Evolutionary conservation across 176 grass and related monocot species (phyloP), one percentile per base, ranked within the genome.

Genomic region (Dendrocalamus sinicus): DNA sequence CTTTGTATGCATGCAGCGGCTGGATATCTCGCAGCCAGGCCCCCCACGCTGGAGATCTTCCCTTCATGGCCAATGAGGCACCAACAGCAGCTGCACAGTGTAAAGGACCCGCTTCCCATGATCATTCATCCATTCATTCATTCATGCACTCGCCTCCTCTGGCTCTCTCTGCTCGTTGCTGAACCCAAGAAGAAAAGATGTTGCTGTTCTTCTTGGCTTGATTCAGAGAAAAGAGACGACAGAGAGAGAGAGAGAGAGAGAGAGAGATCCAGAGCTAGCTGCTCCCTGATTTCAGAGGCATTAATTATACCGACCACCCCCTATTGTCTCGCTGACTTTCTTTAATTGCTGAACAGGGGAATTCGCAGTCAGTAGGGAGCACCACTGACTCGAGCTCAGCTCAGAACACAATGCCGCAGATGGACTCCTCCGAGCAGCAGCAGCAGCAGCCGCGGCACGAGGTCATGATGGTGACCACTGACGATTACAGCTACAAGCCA

Each of bases 311-410:
- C 88, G 62, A 76, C 61, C 41, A 9, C 67, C 87, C 32, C 76
- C 85, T 91, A 45, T 88, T 84, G 67, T 24, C 40, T 85, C 26
- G 26, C 80, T 79, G 61, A 60, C 59, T 83, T 83, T 65, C 22
- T 86, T 90, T 93, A 64, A 87, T 92, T 61, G 75, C 46, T 87
- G 88, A 92, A 86, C 90, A 94, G 94, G 92, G 88, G 86, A 92
- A 87, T 89, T 95, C 88, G 63, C 89, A 92, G 84, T 92, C 93
- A 78, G 88, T 92, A 68, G 91, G 80, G 78, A 99, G 91, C 88
- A 94, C 91, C 86, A 89, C 87, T 88, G 96, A 94, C 88, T 99
- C 90, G 81, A 88, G 92, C 75, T 99, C 93, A 92, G 96, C 89
- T 39, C 92, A 91, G 82, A 89, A 92, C 82, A 92, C 91, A 88